phyloP scores from a whole-genome alignment of 306 rosid genomes.

The Alnus rubra region DNA sequence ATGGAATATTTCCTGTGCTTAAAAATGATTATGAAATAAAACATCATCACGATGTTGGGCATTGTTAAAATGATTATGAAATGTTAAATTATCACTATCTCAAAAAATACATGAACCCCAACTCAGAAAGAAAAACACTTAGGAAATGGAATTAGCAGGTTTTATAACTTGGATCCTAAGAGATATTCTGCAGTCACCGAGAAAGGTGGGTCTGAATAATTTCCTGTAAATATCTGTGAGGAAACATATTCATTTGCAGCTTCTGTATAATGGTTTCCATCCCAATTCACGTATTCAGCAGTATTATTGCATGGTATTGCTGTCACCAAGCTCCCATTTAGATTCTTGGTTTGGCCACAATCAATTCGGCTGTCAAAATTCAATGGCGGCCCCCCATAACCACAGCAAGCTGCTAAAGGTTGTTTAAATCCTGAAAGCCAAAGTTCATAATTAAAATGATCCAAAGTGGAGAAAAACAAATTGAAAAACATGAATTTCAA shows the following conservation, averaged over 20 bases:
- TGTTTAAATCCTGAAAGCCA: slow-evolving; percentile 35
- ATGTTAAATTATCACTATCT: no score
- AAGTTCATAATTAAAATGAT: neutral
- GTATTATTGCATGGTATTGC: slow-evolving; percentile 33
- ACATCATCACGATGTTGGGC: no score
- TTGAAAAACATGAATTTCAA: neutral
- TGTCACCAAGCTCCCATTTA: slow-evolving; percentile 33
- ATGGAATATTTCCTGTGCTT: no score
- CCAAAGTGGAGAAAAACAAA: neutral
- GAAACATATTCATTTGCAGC: slow-evolving; percentile 43
- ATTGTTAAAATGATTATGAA: no score
- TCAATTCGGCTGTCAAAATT: slow-evolving; percentile 35
- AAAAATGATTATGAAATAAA: no score
- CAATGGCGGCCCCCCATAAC: slow-evolving; percentile 44
- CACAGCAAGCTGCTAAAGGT: slow-evolving; percentile 44
- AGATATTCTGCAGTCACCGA: neutral
- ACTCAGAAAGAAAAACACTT: neutral
- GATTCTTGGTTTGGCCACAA: slow-evolving; percentile 35
- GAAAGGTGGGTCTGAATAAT: slow-evolving; percentile 28
- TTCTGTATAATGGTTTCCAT: slow-evolving; percentile 45
- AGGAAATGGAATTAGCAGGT: neutral
- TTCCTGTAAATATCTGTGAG: slow-evolving; percentile 36
- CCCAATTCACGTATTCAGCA: slow-evolving; percentile 44
- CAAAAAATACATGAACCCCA: no score
- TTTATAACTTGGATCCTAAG: neutral